Evolutionary conservation across 192 early-diverging fungal species (phyloP), one percentile per base, ranked within the genome.

Genomic region (Diversispora eburnea): DNA sequence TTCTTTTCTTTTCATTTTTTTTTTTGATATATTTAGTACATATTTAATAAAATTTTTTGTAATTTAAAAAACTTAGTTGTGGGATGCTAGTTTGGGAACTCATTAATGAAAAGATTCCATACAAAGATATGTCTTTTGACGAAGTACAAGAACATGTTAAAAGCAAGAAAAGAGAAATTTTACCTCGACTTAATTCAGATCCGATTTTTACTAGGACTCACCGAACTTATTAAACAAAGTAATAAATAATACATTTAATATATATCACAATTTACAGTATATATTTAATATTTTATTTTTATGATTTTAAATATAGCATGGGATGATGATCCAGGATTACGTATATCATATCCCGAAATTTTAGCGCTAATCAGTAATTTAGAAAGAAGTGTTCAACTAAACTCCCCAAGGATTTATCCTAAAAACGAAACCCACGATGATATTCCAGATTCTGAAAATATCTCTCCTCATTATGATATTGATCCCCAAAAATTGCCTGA

Each of bases 21-120:
- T 42, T 20, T 3, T 42, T 15, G 42, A 62, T 41, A 8, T 41
- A 41, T 41, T 15, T 42, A 17, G 13, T 42, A 12, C 13, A 9
- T 42, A 42, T 42, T 42, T n/a, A n/a, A n/a, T n/a, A n/a, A n/a
- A n/a, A n/a, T 57, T n/a, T 12, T 57, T 51, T 33, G 2, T 1
- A 33, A 33, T 33, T 33, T 33, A n/a, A 33, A 33, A 51, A 33
- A 12, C 8, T 51, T 58, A 58, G 57, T 58, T 58, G 22, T 46
- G 63, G 63, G 17, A 43, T 65, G 63, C 43, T 65, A 3, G 42
- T 65, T 65, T 65, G 63, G 63, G 63, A 65, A 46, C 63, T 65
- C 15, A n/a, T 9, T 8, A 12, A 65, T 39, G 42, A 65, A 48
- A 41, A 12, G 45, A 45, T 65, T 47, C 63, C 63, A 12, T 65